Base-by-base conservation (phyloP, 768 basidiomycete species). In the Lactarius pseudohatsudake region DNA sequence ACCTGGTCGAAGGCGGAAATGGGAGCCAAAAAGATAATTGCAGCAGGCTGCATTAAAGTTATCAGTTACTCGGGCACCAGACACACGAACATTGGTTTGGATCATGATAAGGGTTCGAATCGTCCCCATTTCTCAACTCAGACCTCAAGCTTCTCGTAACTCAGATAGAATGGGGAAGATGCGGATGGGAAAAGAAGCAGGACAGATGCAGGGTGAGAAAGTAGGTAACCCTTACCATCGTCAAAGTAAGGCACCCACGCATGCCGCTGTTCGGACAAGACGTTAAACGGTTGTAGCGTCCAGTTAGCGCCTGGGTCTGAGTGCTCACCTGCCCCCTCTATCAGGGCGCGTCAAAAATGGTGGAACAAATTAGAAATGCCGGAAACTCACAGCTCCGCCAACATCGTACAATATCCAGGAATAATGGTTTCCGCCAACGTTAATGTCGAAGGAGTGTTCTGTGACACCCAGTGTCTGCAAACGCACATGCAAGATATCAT, bases 1-100 rank as follows among this genome's bases (percentile, higher is more conserved):
- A 86, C 89, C 84, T 93, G 91, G 80, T 94, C 91, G 74, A 91
- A 94, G 47, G 92, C 92, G 72, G 89, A 90, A 69, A 94, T 88
- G 47, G 92, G 92, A 59, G 90, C 92, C 59, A 94, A 78, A 76
- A 94, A 94, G 75, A 94, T 93, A 73, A 94, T 87, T 38, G 92
- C 91, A 54, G 89, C 87, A 4, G 90, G 90, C 90, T 92, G 72
- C 57, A 65, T 34, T 59, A 55, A 40, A 32, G 61, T 64, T 64
- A 59, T 64, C 28, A 62, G 59, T 65, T 18, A 50, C n/a, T 43
- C 13, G 22, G 45, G 26, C 43, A 65, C 28, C 26, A 56, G 58
- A 38, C 41, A 59, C 41, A 59, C 54, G 50, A 28, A 16, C 40
- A 53, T 45, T 55, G 57, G 9, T 30, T 36, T 45, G 58, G 32